A percentile compares a stretch with the other conserved stretches of the same genome.
phyloP scores from a whole-genome alignment of 352 stramenopile genomes.

The Globisporangium megalacanthum region DNA sequence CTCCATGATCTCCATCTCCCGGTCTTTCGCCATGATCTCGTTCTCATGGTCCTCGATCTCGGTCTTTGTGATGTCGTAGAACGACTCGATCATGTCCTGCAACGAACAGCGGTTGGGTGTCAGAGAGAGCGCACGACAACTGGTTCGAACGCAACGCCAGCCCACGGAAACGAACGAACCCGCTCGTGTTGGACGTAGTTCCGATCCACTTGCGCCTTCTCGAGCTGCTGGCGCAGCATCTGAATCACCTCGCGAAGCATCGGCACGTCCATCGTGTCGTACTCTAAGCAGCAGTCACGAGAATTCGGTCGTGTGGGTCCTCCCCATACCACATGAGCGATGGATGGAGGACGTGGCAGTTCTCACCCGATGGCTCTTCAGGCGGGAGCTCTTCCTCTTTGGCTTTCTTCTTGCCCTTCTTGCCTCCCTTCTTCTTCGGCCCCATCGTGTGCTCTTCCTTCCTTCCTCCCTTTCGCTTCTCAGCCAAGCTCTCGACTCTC shows the following conservation, averaged over 20 bases:
- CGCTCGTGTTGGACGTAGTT: constrained; percentile 95
- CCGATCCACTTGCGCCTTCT: constrained; percentile 87
- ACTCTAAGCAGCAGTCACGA: constrained; percentile 45
- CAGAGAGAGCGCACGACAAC: not conserved
- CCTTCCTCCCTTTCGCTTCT: not conserved
- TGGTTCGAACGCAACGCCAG: not conserved
- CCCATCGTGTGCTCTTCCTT: constrained; percentile 25
- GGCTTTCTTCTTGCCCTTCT: constrained; percentile 64
- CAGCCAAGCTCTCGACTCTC: not conserved
- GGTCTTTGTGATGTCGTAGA: constrained; percentile 93
- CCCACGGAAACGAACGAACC: constrained; percentile 18
- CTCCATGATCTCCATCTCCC: constrained; percentile 95
- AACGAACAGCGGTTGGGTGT: constrained; percentile 1
- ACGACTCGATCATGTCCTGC: constrained; percentile 93
- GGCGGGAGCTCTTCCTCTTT: constrained; percentile 58
- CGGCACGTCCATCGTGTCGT: constrained; percentile 90
- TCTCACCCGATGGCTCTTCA: constrained; percentile 66
- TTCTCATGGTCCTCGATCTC: constrained; percentile 91
- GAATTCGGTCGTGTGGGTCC: not conserved
- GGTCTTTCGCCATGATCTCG: constrained; percentile 89
- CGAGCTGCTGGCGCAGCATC: constrained; percentile 89
- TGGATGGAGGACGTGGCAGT: not conserved
- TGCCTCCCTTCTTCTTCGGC: constrained; percentile 66
- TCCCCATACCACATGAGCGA: not conserved
- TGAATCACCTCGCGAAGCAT: constrained; percentile 92